Evolutionary conservation across 2,329 filamentous ascomycete genomes (phyloP), one percentile per base, ranked within the genome.

Genomic region (Aspergillus costaricaensis): DNA sequence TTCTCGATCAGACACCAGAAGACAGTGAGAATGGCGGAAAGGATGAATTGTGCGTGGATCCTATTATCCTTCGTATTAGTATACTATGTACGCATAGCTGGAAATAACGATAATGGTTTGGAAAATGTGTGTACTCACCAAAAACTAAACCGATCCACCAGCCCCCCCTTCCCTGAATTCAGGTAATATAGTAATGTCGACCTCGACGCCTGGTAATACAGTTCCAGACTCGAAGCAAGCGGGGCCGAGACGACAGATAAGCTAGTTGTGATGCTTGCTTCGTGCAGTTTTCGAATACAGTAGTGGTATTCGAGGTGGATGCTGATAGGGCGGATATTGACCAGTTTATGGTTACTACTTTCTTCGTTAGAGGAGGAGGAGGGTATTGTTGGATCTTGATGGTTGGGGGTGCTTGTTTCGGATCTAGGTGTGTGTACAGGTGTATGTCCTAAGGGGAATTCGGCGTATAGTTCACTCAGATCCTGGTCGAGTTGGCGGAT

Each of bases 401-500:
- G 1, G 4, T 15, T 15, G 32, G 32, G 4, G 4, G 27, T 30
- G 27, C 27, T 30, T 10, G 27, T 30, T 12, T 30, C 27, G 9
- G 27, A 30, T 10, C 27, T 30, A 30, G 27, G 27, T 30, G 27
- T 14, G 12, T 36, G 12, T 15, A 4, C 4, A 14, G 32, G 32
- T 5, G 32, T 36, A 36, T 36, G 10, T 14, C 32, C 25, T 15
- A 32, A n/a, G 0, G 69, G 69, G 44, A 67, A 70, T 3, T 57
- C 53, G 0, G 61, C 44, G 10, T 64, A 66, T 12, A 71, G 23
- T 1, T 64, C 62, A 25, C 61, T 67, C 23, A 71, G 27, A 36
- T 71, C 64, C 23, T 69, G 54, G 17, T 71, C 69, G 9, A 71
- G 21, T 55, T 71, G 67, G n/a, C 68, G 67, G 15, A 71, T 69